phyloP scores from a whole-genome alignment of 345 rosid genomes.

The Eutrema yunnanense region DNA sequence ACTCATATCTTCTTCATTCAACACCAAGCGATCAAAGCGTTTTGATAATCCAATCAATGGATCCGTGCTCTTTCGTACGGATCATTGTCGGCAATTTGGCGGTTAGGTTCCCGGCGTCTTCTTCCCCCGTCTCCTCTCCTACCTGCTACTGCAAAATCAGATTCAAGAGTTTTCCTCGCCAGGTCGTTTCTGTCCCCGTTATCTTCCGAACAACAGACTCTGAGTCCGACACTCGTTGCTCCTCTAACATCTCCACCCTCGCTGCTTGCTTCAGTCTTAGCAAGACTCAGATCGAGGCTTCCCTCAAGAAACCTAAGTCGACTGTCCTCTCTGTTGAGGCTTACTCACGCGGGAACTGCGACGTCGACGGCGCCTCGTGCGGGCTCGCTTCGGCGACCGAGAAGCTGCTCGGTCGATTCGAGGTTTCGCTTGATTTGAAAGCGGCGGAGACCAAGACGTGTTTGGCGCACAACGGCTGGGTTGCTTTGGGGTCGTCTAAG shows the following conservation, averaged over 20 bases:
- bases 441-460: slow-evolving; percentile 47
- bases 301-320: slow-evolving; percentile 18
- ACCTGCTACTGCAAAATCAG: slow-evolving; percentile 60
- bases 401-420: slow-evolving; percentile 58
- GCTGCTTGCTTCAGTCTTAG: slow-evolving; percentile 65
- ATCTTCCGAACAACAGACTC: slow-evolving; percentile 21
- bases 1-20: neutral
- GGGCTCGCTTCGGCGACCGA: slow-evolving; percentile 36
- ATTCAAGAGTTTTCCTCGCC: slow-evolving; percentile 47
- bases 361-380: slow-evolving; percentile 31
- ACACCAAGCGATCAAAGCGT: slow-evolving; percentile 22
- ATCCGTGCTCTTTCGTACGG: slow-evolving; percentile 93
- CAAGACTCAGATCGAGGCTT: slow-evolving; percentile 43
- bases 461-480: slow-evolving; percentile 76
- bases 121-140: neutral
- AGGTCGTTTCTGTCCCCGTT: slow-evolving; percentile 38
- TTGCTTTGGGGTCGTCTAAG: slow-evolving; percentile 32
- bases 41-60: slow-evolving; percentile 41
- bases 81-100: slow-evolving; percentile 74
- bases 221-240: slow-evolving; percentile 27
- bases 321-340: slow-evolving; percentile 42
- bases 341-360: slow-evolving; percentile 27
- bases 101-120: slow-evolving; percentile 38
- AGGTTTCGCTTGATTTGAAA: slow-evolving; percentile 53
- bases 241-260: slow-evolving; percentile 33